Conservation (phyloP, 106 monocot species). For the Hemerocallis citrina region DNA sequence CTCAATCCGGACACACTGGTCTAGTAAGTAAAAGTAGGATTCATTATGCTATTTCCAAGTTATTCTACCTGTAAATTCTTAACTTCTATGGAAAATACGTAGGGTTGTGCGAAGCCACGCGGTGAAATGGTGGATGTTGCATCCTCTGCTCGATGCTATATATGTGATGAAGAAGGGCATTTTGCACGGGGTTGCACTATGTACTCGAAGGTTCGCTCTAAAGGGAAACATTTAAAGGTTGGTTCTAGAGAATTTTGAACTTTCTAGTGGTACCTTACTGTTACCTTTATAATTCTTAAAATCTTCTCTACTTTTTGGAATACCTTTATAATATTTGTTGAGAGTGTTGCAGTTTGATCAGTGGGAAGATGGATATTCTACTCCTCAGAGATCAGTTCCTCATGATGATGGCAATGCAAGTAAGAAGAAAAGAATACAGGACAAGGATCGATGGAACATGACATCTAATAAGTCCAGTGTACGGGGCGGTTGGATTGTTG, state of each 20-base stretch:
- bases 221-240: constrained; percentile 2
- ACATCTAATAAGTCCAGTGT: constrained; percentile 25
- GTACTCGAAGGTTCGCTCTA: constrained; percentile 27
- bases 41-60: not conserved
- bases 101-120: constrained; percentile 80
- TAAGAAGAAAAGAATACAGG: constrained; percentile 21
- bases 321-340: not conserved
- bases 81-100: not conserved
- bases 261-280: too few species aligned
- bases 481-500: constrained; percentile 47
- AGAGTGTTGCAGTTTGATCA: constrained; percentile 20
- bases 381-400: constrained; percentile 40
- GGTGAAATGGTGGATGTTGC: constrained; percentile 15
- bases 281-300: too few species aligned
- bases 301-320: not conserved
- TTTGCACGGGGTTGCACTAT: constrained; percentile 85
- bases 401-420: constrained; percentile 20
- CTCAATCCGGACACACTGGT: constrained; percentile 74
- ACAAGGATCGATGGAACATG: constrained; percentile 13
- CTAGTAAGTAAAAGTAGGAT: constrained; percentile 34
- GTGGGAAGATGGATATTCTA: constrained; percentile 12
- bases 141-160: constrained; percentile 55
- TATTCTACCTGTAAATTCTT: not conserved
- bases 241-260: not conserved
- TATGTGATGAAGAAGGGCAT: constrained; percentile 93